Evolutionary conservation across 768 basidiomycete genomes (phyloP), one percentile per base, ranked within the genome.

Genomic region (Xanthoconium purpureum): DNA sequence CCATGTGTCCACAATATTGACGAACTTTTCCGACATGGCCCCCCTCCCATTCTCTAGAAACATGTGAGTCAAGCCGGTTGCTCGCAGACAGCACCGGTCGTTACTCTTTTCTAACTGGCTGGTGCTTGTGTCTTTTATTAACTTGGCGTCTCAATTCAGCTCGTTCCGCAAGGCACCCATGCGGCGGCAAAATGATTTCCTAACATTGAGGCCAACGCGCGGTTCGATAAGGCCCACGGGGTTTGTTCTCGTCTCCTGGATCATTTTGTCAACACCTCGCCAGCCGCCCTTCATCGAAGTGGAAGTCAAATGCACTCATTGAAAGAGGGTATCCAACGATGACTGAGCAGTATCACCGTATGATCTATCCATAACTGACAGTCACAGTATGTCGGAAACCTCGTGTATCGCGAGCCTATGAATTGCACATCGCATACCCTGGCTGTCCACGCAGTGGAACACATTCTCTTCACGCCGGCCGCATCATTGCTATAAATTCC

Each of bases 151-250:
- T 24, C 8, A 32, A 15, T 37, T 24, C 30, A 38, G 17, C 20
- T 29, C n/a, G 42, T 45, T 38, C 40, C 49, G 46, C 63, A 39
- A 52, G 52, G 58, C 33, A 42, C 11, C 51, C 54, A 36, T 57
- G 58, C 46, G 36, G 57, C 15, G 10, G 35, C 20, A 35, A n/a
- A 17, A 14, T 30, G 18, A 8, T 17, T 18, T 35, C 7, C 13
- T 18, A 28, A 30, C 46, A 35, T 35, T 47, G 28, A 28, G 35
- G 14, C 35, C n/a, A 15, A 11, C 29, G 17, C 20, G 18, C 9
- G 8, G n/a, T 29, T 38, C 52, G 4, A 4, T 35, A 33, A 11
- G n/a, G 20, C 40, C 38, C 12, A 42, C 37, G 13, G 11, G 38
- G 18, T 32, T 18, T 6, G 15, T 15, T 24, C 24, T 24, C 4